Percentiles rank a stretch among this genome's conserved stretches.
phyloP scores from a whole-genome alignment of 768 basidiomycete genomes.

The Gloeophyllum trabeum region DNA sequence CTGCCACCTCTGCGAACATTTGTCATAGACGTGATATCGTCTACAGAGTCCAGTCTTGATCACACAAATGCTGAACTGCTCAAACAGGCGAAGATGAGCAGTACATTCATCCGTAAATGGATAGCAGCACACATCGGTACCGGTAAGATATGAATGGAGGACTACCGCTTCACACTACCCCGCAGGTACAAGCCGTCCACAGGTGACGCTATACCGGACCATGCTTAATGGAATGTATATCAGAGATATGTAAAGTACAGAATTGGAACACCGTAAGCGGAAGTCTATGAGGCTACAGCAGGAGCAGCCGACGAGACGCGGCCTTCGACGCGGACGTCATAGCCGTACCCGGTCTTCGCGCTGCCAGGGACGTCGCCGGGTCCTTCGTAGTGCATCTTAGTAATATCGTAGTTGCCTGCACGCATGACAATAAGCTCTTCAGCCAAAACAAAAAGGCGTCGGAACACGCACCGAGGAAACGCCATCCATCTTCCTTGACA shows the following conservation, averaged over 20 bases:
- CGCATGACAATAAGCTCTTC: slow-evolving; percentile 7
- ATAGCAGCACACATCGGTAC: no score
- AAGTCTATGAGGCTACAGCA: no score
- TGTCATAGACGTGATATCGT: slow-evolving; percentile 85
- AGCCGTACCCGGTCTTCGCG: slow-evolving; percentile 65
- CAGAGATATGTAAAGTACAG: no score
- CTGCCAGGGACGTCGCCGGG: slow-evolving; percentile 58
- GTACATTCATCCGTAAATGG: slow-evolving; percentile 88
- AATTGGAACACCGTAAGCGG: no score
- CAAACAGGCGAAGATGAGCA: slow-evolving; percentile 84
- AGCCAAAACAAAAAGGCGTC: not conserved
- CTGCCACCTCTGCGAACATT: slow-evolving; percentile 56
- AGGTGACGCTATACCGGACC: no score
- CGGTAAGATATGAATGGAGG: no score
- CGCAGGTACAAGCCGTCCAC: no score
- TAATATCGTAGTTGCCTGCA: slow-evolving; percentile 86
- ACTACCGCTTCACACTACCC: no score
- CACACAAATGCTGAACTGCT: slow-evolving; percentile 57
- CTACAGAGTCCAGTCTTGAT: slow-evolving; percentile 45
- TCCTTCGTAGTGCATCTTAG: slow-evolving; percentile 85
- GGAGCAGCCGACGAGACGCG: slow-evolving; percentile 31
- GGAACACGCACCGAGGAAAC: slow-evolving; percentile 73
- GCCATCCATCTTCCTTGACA: slow-evolving; percentile 91
- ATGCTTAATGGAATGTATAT: no score
- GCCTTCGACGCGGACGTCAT: slow-evolving; percentile 57